A percentile compares a stretch with the other conserved stretches of the same genome.
phyloP scores from a whole-genome alignment of 108 stramenopile species.

The Fragilaria crotonensis region DNA sequence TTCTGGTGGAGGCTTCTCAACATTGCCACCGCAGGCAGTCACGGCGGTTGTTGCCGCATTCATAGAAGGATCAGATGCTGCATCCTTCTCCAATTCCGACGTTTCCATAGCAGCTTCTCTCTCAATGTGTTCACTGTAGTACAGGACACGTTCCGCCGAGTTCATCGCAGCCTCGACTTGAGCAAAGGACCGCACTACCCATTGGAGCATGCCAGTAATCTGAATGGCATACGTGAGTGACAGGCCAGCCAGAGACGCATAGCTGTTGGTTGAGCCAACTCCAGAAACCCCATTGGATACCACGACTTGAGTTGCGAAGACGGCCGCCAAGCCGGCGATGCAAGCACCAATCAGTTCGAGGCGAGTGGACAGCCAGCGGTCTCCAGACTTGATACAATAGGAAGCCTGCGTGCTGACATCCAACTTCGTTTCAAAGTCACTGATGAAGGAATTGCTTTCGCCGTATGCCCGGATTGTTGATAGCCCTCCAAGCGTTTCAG shows the following conservation, averaged over 20 bases:
- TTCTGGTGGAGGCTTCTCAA: constrained; percentile 19
- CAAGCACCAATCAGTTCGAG: constrained; percentile 63
- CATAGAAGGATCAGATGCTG: constrained; percentile 6
- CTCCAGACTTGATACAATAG: constrained; percentile 56
- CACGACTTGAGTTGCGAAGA: constrained; percentile 59
- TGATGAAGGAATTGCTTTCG: constrained; percentile 31
- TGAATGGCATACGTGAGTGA: constrained; percentile 79
- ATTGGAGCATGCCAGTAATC: constrained; percentile 78
- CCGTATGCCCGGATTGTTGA: constrained; percentile 88
- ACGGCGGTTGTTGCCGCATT: constrained; percentile 26
- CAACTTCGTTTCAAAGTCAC: constrained; percentile 48
- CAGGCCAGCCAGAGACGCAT: constrained; percentile 70
- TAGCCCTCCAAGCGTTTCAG: constrained; percentile 89
- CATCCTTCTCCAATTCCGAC: constrained; percentile 33
- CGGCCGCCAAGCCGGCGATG: constrained; percentile 51
- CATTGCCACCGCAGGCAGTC: constrained; percentile 44
- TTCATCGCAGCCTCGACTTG: constrained; percentile 90
- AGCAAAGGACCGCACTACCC: constrained; percentile 72
- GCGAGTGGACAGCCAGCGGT: constrained; percentile 70
- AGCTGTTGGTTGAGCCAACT: constrained; percentile 17
- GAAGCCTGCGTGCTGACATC: constrained; percentile 55
- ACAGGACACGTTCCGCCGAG: constrained; percentile 73
- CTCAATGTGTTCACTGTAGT: constrained; percentile 66
- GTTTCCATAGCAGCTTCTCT: constrained; percentile 61
- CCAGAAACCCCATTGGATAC: constrained; percentile 25